Percentiles rank a stretch among this genome's conserved stretches.
phyloP scores from a whole-genome alignment of 176 grass and related monocot genomes.

The Triticum monococcum region DNA sequence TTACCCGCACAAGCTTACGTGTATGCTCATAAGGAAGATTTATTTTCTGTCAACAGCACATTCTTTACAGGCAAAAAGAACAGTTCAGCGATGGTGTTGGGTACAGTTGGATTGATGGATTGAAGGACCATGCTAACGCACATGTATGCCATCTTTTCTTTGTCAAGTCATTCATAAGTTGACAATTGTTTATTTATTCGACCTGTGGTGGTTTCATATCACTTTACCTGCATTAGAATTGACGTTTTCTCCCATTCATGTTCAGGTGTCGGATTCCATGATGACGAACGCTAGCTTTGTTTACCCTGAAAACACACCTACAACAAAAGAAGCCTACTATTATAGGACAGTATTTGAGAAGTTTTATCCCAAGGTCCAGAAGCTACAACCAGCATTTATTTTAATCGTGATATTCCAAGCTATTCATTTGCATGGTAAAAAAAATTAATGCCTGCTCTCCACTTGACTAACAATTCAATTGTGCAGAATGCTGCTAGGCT shows the following conservation, averaged over 20 bases:
- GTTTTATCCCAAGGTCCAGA: constrained; percentile 82
- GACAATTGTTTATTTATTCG: background rate
- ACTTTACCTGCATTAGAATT: background rate
- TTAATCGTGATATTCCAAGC: background rate
- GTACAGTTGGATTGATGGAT: constrained; percentile 92
- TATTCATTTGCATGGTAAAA: background rate
- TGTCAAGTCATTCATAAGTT: constrained; percentile 16
- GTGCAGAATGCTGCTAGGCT: constrained; percentile 85
- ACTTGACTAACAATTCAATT: constrained; percentile 5
- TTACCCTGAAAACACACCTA: constrained; percentile 88
- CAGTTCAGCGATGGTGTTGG: constrained; percentile 99
- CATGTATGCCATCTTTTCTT: constrained; percentile 47
- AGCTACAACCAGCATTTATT: background rate
- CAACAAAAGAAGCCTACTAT: constrained; percentile 90
- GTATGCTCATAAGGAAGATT: background rate
- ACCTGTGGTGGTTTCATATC: background rate
- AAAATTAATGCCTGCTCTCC: background rate
- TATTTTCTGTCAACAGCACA: constrained; percentile 68
- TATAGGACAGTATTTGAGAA: constrained; percentile 80
- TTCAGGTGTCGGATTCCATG: constrained; percentile 82
- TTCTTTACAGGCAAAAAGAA: constrained; percentile 98
- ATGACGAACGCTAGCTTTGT: constrained; percentile 85
- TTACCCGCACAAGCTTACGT: background rate
- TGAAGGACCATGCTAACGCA: constrained; percentile 85
- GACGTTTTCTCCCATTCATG: background rate